Evolutionary conservation across 139 green algal species (phyloP), one percentile per base, ranked within the genome.

Genomic region (Yamagishiella unicocca): DNA sequence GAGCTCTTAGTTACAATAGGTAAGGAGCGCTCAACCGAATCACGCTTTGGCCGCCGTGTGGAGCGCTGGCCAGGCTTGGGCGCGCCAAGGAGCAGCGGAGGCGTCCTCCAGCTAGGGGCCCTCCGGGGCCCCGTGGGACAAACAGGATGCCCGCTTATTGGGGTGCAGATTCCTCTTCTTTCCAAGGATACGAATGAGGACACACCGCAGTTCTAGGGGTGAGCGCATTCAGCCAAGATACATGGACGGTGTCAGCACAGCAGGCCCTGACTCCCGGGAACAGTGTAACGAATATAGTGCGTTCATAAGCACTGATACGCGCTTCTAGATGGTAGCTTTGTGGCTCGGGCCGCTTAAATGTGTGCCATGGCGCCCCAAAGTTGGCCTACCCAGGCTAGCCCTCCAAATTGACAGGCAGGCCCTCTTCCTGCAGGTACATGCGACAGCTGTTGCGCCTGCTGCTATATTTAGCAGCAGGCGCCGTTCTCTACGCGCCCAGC

Each of bases 381-480:
- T 25, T 25, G 50, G 50, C 50, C 50, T 58, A 58, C 50, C 50
- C 50, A 25, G 12, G 12, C 50, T 25, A 58, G 12, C 50, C 17
- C 17, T 17, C 12, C 50, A 25, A 58, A 58, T 58, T 58, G 17
- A 58, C 50, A 17, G 50, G n/a, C 12, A 58, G 50, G 12, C 50
- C 12, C 22, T 24, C 27, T 55, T 14, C 38, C 27, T 78, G 70
- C 54, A 87, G 81, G 81, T 87, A 85, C 78, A 87, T 87, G 82
- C 82, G 25, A 25, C 82, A 71, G 68, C 53, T 86, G 62, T 78
- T 72, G 82, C 82, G 82, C 82, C 82, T 87, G 82, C 82, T 87
- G 46, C 67, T 80, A 33, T 53, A 68, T 43, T 25, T 87, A 72
- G 67, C 50, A 80, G 82, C 82, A 58, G 82, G 45, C 40, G 67